Evolutionary conservation across 1,139 yeast genomes (phyloP), one percentile per base, ranked within the genome.

Genomic region (Blastobotrys buckinghamii): DNA sequence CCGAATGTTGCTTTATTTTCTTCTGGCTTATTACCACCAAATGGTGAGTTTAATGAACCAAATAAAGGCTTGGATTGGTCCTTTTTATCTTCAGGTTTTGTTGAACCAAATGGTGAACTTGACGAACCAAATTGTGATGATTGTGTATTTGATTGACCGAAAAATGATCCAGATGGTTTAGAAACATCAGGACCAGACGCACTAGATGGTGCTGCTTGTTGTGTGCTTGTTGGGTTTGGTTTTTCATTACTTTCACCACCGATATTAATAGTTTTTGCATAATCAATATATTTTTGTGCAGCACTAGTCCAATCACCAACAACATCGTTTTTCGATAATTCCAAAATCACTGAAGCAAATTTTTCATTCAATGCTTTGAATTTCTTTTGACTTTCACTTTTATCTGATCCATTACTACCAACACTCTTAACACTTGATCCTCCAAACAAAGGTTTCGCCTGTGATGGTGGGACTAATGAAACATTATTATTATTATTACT

Each of bases 321-420:
- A 0, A 82, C 75, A 53, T 78, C 77, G 2, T 70, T 67, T 1
- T 61, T 58, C 42, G 74, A 65, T 26, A 76, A 69, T 33, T 70
- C 67, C 33, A 69, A 68, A 42, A 88, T 64, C 29, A 79, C 71
- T 19, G 73, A 72, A 27, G 78, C 67, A 57, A 88, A 84, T 52
- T 75, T 79, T 24, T 78, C 76, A 63, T 87, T 87, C 61, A 88
- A 73, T 1, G 95, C 95, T 7, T 32, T 52, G 49, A 29, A 55
- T 54, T 22, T 64, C 44, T 17, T 50, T 44, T 43, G 47, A 46
- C 2, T 47, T 49, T 29, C 43, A 45, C 29, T 30, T 39, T n/a
- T 16, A 15, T n/a, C 16, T 39, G 42, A 10, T 7, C 26, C 19
- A 16, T 41, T n/a, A 7, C 24, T 27, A 34, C 39, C 39, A 26